phyloP scores from a whole-genome alignment of 306 rosid species.

The Senna tora region DNA sequence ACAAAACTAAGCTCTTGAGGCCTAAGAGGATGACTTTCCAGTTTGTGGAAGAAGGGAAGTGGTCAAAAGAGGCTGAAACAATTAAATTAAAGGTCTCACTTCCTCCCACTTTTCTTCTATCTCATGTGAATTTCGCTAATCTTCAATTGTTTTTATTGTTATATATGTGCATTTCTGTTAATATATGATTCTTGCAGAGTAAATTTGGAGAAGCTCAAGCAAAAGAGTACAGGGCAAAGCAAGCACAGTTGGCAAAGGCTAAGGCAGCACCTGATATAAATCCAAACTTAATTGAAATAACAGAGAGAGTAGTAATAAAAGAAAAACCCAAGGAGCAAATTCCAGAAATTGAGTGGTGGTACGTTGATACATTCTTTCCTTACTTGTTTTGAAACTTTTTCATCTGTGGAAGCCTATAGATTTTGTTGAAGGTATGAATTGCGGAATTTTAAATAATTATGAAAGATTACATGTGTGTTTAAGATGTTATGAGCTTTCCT shows the following conservation, averaged over 20 bases:
- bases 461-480: background rate
- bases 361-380: slow-evolving; percentile 45
- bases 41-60: slow-evolving; percentile 96
- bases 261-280: slow-evolving; percentile 95
- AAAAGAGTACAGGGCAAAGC: slow-evolving; percentile 91
- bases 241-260: slow-evolving; percentile 92
- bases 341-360: slow-evolving; percentile 99
- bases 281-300: slow-evolving; percentile 91
- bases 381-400: background rate
- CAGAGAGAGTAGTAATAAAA: slow-evolving; percentile 80
- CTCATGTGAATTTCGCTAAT: background rate
- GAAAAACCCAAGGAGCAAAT: slow-evolving; percentile 85
- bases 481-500: background rate
- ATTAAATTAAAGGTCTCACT: slow-evolving; percentile 74
- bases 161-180: slow-evolving; percentile 25
- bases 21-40: slow-evolving; percentile 82
- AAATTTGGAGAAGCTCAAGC: slow-evolving; percentile 99
- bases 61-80: slow-evolving; percentile 91
- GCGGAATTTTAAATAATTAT: background rate
- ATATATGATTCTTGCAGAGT: slow-evolving; percentile 54
- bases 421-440: background rate
- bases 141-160: slow-evolving; percentile 5
- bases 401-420: slow-evolving; percentile 6
- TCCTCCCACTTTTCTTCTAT: background rate
- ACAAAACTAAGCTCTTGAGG: slow-evolving; percentile 81